A percentile compares a stretch with the other conserved stretches of the same genome.
Evolutionary conservation across 352 stramenopile species (phyloP).

Genomic region (Phytophthora pistaciae): DNA sequence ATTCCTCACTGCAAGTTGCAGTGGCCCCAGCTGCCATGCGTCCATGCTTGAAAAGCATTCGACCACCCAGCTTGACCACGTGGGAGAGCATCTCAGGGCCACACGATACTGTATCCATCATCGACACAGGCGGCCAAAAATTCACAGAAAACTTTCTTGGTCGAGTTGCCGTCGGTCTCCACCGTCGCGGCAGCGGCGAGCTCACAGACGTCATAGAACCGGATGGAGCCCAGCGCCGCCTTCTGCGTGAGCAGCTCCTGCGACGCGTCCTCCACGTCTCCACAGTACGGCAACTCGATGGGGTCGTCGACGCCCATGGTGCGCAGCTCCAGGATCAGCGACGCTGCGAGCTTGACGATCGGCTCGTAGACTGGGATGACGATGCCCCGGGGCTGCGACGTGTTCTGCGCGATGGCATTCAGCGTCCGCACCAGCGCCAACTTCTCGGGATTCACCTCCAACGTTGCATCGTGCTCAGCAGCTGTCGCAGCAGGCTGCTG

Average conservation of each 20-base stretch:
- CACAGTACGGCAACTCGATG: conserved; percentile 51
- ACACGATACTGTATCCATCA: background rate
- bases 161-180: background rate
- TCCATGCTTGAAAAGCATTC: background rate
- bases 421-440: conserved; percentile 27
- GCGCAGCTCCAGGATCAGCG: conserved; percentile 41
- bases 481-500: background rate
- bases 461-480: no score
- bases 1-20: background rate
- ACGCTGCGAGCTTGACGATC: conserved; percentile 36
- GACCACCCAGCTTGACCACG: conserved; percentile 1
- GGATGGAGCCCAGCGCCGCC: conserved; percentile 11
- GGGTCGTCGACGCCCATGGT: conserved; percentile 29
- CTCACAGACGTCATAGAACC: conserved; percentile 44
- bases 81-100: background rate
- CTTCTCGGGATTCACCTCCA: background rate
- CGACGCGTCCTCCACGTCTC: conserved; percentile 26
- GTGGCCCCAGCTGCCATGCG: background rate
- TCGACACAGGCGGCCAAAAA: conserved; percentile 16
- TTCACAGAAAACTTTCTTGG: conserved; percentile 42
- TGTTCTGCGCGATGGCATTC: conserved; percentile 22
- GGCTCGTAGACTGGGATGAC: conserved; percentile 43
- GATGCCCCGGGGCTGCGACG: conserved; percentile 22
- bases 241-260: conserved; percentile 21
- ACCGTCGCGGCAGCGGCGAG: conserved; percentile 9